Evolutionary conservation across 306 rosid genomes (phyloP).

Genomic region (Citrullus colocynthis): DNA sequence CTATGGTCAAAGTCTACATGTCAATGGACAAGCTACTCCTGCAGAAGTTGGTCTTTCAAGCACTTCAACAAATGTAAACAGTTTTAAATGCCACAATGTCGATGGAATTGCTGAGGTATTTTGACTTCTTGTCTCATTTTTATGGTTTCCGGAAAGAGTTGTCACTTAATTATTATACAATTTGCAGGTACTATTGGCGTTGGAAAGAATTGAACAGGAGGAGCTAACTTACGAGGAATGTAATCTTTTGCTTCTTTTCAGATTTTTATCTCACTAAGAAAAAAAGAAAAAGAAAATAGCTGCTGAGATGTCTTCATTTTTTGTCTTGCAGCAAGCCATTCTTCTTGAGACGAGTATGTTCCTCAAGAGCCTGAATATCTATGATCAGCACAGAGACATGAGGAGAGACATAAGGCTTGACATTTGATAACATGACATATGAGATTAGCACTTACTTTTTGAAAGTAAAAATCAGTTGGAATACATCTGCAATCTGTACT

Average conservation of each 20-base stretch:
- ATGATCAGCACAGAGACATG: constrained; percentile 95
- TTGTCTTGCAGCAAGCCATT: constrained; percentile 63
- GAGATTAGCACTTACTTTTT: constrained; percentile 50
- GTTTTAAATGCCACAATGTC: neutral
- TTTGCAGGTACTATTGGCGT: constrained; percentile 11
- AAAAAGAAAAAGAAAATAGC: neutral
- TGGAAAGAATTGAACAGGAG: constrained; percentile 10
- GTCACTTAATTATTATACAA: neutral
- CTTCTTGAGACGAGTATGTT: constrained; percentile 73
- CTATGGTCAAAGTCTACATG: constrained; percentile 35
- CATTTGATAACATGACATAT: constrained; percentile 90
- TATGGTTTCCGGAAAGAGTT: neutral
- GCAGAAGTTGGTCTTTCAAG: neutral
- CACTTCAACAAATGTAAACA: neutral
- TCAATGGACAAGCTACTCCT: constrained; percentile 29
- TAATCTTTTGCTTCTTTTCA: neutral
- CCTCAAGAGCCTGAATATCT: constrained; percentile 59
- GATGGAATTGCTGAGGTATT: constrained; percentile 8
- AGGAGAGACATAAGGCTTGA: constrained; percentile 97
- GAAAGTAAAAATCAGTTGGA: neutral
- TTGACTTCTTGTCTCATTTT: neutral
- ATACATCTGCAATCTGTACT: neutral
- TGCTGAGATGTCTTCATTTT: neutral
- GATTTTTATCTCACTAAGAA: neutral
- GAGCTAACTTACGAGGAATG: constrained; percentile 9